Conservation (phyloP, 805 yeast species). For the Saccharomycopsis selenospora region DNA sequence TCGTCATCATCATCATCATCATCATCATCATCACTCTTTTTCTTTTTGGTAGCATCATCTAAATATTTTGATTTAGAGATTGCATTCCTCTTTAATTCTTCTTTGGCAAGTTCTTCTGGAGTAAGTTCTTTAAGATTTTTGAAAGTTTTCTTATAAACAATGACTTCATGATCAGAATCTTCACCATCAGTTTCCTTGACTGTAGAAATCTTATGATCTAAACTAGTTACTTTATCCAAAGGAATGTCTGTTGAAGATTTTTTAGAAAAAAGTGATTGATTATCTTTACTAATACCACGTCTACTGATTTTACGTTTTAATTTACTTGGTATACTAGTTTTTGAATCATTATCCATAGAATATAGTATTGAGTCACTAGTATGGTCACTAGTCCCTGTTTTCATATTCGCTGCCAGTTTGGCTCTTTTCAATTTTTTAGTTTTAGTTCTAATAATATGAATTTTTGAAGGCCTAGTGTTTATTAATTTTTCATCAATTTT, state of each 20-base stretch:
- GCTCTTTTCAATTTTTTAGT: conserved; percentile 9
- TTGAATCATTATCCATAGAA: conserved; percentile 11
- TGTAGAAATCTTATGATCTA: conserved; percentile 3
- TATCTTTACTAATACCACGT: conserved; percentile 2
- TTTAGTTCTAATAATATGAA: conserved; percentile 6
- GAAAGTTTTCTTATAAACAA: conserved; percentile 19
- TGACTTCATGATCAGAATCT: conserved; percentile 12
- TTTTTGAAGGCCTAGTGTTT: conserved; percentile 17
- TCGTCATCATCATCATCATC: conserved; percentile 9
- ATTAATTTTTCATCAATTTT: conserved; percentile 16
- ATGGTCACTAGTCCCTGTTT: neutral
- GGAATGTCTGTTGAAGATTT: neutral
- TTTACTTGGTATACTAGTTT: conserved; percentile 6
- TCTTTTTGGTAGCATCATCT: neutral
- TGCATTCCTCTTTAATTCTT: conserved; percentile 2
- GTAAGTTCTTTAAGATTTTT: conserved; percentile 7
- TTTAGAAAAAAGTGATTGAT: neutral
- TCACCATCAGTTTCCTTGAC: conserved; percentile 9
- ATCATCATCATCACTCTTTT: neutral
- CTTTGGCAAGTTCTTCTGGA: conserved; percentile 7
- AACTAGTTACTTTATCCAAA: neutral
- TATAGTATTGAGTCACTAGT: conserved; percentile 3
- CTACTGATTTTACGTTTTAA: conserved; percentile 13
- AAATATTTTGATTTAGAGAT: neutral
- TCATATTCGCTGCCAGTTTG: conserved; percentile 6